Conservation (phyloP, 148 eudicot species). For the Oxyria digyna region DNA sequence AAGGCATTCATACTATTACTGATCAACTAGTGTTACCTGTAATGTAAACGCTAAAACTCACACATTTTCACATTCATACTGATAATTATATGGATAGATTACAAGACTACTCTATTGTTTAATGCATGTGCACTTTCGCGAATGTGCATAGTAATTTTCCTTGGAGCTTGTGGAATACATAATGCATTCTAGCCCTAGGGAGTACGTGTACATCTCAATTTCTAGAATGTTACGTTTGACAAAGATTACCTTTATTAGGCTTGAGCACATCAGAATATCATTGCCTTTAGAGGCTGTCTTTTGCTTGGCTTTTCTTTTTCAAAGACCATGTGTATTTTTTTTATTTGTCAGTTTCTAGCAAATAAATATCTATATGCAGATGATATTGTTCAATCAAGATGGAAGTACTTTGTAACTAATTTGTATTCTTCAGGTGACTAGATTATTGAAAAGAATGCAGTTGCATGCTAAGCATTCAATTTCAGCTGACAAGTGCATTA, state of each 20-base stretch:
- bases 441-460: conserved; percentile 77
- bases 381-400: background rate
- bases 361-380: background rate
- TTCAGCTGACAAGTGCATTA: conserved; percentile 25
- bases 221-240: background rate
- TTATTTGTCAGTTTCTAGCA: background rate
- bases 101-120: background rate
- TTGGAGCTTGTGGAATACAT: background rate
- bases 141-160: background rate
- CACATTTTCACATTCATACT: background rate
- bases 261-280: background rate
- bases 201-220: background rate
- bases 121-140: background rate
- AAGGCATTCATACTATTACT: background rate
- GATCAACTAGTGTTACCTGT: background rate
- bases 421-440: conserved; percentile 45
- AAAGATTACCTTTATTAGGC: background rate
- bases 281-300: background rate
- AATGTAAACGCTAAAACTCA: background rate
- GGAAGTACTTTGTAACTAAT: background rate
- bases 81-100: background rate
- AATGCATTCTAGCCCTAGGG: background rate
- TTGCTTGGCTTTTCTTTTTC: background rate
- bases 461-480: conserved; percentile 45
- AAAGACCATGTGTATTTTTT: background rate